These are phyloP conservation scores for Hemisphaericaspora nanyangensis DNA, from an alignment of 805 yeast species.

Conservation along the genomic window DNA sequence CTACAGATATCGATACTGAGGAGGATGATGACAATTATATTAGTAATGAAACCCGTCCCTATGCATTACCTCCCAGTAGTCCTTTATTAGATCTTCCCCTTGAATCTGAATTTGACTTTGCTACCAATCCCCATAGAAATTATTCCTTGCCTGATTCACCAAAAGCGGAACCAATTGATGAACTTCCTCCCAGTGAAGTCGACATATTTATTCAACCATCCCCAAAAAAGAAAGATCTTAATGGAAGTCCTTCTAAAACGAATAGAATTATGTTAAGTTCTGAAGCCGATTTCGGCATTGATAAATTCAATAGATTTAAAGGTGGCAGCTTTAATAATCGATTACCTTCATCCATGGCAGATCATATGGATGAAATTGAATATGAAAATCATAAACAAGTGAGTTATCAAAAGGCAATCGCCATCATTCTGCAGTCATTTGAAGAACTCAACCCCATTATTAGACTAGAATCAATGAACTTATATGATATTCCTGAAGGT, in stretches of 20 bases:
- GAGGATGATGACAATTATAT: conserved; percentile 10
- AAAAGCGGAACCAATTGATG: not conserved
- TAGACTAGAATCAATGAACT: conserved; percentile 43
- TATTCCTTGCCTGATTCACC: conserved; percentile 28
- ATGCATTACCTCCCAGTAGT: conserved; percentile 30
- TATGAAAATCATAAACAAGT: conserved; percentile 10
- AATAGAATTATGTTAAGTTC: conserved; percentile 16
- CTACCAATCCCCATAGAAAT: conserved; percentile 17
- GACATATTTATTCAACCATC: not conserved
- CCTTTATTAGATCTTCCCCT: conserved; percentile 35
- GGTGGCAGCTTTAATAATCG: conserved; percentile 12
- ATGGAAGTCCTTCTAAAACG: not conserved
- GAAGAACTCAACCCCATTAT: conserved; percentile 45
- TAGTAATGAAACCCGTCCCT: conserved; percentile 7
- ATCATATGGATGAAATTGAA: conserved; percentile 14
- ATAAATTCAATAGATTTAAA: conserved; percentile 41
- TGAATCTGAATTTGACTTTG: conserved; percentile 27
- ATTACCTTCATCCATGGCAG: conserved; percentile 26
- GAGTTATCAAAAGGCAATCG: conserved; percentile 28
- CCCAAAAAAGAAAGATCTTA: not conserved
- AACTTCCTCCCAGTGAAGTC: conserved; percentile 11
- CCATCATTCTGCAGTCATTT: conserved; percentile 41
- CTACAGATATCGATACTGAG: conserved; percentile 15
- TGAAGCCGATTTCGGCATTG: conserved; percentile 49
- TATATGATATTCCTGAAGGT: conserved; percentile 53